phyloP scores from a whole-genome alignment of 148 eudicot species.

The Rhododendron vialii region DNA sequence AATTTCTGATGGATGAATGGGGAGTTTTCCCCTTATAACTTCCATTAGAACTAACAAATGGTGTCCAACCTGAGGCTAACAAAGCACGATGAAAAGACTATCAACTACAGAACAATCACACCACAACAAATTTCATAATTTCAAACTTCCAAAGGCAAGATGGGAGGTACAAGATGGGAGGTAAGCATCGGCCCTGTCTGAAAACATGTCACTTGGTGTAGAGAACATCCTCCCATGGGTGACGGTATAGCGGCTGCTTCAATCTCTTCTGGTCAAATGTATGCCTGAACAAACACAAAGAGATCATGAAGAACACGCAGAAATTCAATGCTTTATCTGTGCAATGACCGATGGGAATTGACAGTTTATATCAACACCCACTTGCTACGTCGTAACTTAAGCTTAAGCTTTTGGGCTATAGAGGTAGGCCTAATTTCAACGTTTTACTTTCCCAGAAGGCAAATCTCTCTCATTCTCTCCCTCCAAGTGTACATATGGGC shows the following conservation, averaged over 20 bases:
- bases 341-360: background rate
- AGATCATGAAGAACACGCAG: background rate
- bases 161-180: conserved; percentile 10
- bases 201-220: conserved; percentile 73
- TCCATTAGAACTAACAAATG: background rate
- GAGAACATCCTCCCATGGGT: conserved; percentile 99
- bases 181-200: conserved; percentile 8
- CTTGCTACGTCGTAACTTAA: background rate
- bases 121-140: background rate
- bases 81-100: background rate
- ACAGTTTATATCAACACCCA: background rate
- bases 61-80: background rate
- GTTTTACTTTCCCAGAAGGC: background rate
- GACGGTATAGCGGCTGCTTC: conserved; percentile 98
- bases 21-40: background rate
- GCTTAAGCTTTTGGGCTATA: background rate
- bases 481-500: background rate
- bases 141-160: background rate
- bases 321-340: background rate
- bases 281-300: conserved; percentile 49
- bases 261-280: conserved; percentile 97
- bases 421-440: background rate
- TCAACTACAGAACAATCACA: conserved; percentile 13
- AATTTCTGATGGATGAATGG: background rate
- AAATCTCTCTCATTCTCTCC: background rate